These are phyloP conservation scores for Cryptomeria japonica DNA, from an alignment of 75 land plant species.

Conservation along the genomic window DNA sequence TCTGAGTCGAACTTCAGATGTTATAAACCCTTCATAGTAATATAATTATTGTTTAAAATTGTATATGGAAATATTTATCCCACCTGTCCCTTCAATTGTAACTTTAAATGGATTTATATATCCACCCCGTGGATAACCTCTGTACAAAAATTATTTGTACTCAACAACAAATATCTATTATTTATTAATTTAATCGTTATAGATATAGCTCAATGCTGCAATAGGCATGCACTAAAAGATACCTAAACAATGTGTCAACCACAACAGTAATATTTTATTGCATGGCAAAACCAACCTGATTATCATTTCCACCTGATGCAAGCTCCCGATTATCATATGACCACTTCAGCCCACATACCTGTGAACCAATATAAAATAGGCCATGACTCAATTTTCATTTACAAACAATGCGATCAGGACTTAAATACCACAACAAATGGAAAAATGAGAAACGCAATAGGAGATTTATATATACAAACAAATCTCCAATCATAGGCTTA, in stretches of 20 bases:
- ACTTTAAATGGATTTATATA: background rate
- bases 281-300: conserved; percentile 58
- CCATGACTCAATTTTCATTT: conserved; percentile 2
- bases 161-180: background rate
- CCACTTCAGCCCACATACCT: conserved; percentile 99
- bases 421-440: background rate
- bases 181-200: background rate
- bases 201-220: background rate
- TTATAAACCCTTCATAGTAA: background rate
- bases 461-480: background rate
- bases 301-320: conserved; percentile 99
- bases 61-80: background rate
- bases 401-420: background rate
- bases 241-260: background rate
- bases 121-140: background rate
- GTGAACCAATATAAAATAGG: conserved; percentile 8
- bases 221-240: background rate
- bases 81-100: background rate
- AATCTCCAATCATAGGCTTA: conserved; percentile 16
- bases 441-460: background rate
- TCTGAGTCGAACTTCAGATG: background rate
- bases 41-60: background rate
- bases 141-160: background rate
- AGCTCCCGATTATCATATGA: conserved; percentile 98
- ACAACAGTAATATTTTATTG: background rate